phyloP scores from a whole-genome alignment of 2,329 filamentous ascomycete species.

The Macroventuria anomochaeta region DNA sequence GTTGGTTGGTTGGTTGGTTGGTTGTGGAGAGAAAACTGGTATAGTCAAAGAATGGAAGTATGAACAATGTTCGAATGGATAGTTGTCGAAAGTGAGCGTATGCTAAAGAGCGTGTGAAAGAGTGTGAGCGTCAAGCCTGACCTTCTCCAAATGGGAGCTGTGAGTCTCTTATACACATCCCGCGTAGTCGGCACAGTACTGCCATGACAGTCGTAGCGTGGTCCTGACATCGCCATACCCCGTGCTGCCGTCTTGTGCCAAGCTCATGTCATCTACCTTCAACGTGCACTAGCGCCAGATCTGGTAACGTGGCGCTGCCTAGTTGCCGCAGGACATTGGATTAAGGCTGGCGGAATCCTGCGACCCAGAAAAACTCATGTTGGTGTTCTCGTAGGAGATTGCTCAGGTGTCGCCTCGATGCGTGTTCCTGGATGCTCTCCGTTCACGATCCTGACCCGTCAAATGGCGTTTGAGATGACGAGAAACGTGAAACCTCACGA shows the following conservation, averaged over 20 bases:
- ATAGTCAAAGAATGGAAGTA: slow-evolving; percentile 33
- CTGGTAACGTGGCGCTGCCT: slow-evolving; percentile 21
- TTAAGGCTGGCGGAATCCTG: slow-evolving; percentile 26
- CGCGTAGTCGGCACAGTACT: slow-evolving; percentile 24
- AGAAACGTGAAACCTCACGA: slow-evolving; percentile 28
- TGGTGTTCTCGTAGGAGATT: slow-evolving; percentile 30
- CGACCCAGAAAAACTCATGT: slow-evolving; percentile 26
- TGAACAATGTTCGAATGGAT: slow-evolving; percentile 35
- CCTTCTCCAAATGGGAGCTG: slow-evolving; percentile 19
- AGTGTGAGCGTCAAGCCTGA: slow-evolving; percentile 45
- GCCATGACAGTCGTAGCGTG: slow-evolving; percentile 24
- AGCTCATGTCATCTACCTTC: slow-evolving; percentile 37
- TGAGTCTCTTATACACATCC: slow-evolving; percentile 34
- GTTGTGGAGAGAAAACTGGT: slow-evolving; percentile 21
- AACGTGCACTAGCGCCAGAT: slow-evolving; percentile 26
- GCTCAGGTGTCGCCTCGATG: slow-evolving; percentile 28
- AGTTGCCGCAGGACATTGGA: slow-evolving; percentile 32
- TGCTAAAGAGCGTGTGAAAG: slow-evolving; percentile 41
- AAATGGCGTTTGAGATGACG: slow-evolving; percentile 25
- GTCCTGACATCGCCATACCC: slow-evolving; percentile 26
- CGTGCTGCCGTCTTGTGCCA: slow-evolving; percentile 25
- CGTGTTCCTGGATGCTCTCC: slow-evolving; percentile 24
- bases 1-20: slow-evolving; percentile 28
- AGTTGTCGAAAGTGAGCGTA: slow-evolving; percentile 34
- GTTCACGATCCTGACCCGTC: slow-evolving; percentile 18